Evolutionary conservation across 805 yeast species (phyloP), one percentile per base, ranked within the genome.

Genomic region (Wickerhamiella musiphila): DNA sequence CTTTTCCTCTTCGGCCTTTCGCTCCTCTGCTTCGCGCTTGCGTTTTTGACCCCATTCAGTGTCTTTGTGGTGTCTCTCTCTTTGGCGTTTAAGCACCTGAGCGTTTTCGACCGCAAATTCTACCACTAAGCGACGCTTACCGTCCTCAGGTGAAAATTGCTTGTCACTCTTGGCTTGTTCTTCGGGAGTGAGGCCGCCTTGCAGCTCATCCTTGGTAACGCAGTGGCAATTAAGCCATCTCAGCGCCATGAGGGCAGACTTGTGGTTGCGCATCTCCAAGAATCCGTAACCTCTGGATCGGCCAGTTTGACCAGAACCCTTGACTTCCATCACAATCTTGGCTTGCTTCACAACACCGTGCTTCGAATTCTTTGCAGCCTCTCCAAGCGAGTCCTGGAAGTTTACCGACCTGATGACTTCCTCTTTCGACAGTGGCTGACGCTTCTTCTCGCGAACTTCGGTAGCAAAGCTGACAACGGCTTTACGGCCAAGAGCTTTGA

Each of bases 31-130:
- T 5, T 36, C 48, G 11, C 46, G 44, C 26, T 45, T 43, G 29
- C 45, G 48, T 29, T 45, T 42, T 26, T 40, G 37, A 21, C 42
- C 33, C 10, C 23, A 30, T 26, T 43, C 44, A 28, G 36, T 35
- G 18, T 41, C 44, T 12, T 48, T 41, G 15, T 18, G 28, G 20
- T 44, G 50, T 13, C 42, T 38, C 19, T 83, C 94, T 39, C 69
- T 67, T 61, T 95, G 75, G 57, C 95, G 76, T 58, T 78, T 79
- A 26, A 90, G 75, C 35, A 90, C 94, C 49, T 78, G 78, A 19
- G 95, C 92, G 52, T 90, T 83, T 52, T 90, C 98, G 46, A 90
- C 66, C 5, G 98, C 95, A 61, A 90, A 90, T 53, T 90, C 98
- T 20, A 72, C 96, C 47, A 86, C 79, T 37, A 90, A 62, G 39